These are phyloP conservation scores for Ceratocystiopsis brevicomis DNA, from an alignment of 2,329 filamentous ascomycete genomes.

Conservation along the genomic window DNA sequence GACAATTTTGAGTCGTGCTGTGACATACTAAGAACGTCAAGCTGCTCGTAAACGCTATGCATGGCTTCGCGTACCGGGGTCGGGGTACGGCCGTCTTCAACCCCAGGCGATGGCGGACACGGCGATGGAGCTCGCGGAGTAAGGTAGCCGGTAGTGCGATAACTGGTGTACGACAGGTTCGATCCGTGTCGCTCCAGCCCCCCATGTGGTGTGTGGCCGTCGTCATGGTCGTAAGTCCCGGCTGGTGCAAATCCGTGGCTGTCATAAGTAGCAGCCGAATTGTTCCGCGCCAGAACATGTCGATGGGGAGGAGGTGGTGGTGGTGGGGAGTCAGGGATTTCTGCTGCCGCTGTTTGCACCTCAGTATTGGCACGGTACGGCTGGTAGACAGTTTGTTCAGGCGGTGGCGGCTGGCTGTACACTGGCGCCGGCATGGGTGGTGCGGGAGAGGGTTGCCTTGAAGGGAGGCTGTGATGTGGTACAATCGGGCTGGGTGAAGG, in stretches of 20 bases:
- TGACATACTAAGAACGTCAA: slow-evolving; percentile 64
- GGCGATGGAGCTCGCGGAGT: slow-evolving; percentile 27
- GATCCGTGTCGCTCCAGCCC: slow-evolving; percentile 18
- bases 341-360: slow-evolving; percentile 1
- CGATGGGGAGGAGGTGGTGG: slow-evolving; percentile 73
- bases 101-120: not conserved
- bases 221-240: not conserved
- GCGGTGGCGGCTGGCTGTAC: slow-evolving; percentile 9
- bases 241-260: slow-evolving; percentile 2
- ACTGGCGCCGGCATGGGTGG: slow-evolving; percentile 4
- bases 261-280: slow-evolving; percentile 16
- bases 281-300: slow-evolving; percentile 26
- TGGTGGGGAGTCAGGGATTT: slow-evolving; percentile 38
- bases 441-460: slow-evolving; percentile 7
- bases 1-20: slow-evolving; percentile 28
- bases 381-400: slow-evolving; percentile 7
- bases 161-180: slow-evolving; percentile 18
- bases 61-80: slow-evolving; percentile 87
- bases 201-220: not conserved
- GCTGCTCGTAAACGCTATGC: slow-evolving; percentile 92
- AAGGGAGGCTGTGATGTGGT: slow-evolving; percentile 5
- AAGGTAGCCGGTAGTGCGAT: slow-evolving; percentile 22
- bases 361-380: slow-evolving; percentile 12
- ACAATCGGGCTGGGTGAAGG: too few relatives aligned
- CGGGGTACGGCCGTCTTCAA: slow-evolving; percentile 52